Evolutionary conservation across 73 alveolate genomes (phyloP), one percentile per base, ranked within the genome.

Genomic region (Symbiodinium natans): DNA sequence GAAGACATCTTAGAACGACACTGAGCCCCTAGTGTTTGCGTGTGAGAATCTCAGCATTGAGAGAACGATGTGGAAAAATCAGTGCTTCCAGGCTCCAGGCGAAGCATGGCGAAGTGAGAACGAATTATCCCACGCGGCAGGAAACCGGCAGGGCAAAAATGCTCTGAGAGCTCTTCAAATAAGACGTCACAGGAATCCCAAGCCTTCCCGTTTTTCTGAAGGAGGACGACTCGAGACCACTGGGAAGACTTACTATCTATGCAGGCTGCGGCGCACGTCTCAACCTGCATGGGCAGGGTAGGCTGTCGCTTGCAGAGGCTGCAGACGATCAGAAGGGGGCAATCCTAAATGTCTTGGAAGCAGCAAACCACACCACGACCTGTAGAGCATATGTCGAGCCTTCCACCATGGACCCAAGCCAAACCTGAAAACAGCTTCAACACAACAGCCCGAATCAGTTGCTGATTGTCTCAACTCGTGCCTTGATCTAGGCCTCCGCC

Each of bases 121-220:
- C 38, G 38, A 27, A 63, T 63, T 63, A 63, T 7, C 77, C 77
- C 31, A 63, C 17, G 77, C 77, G 77, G 40, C 38, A 27, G 25
- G 31, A 21, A 27, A 29, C 77, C 38, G 38, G 25, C 36, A 29
- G 77, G 31, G 77, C 77, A 21, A 63, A 52, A 52, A 52, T 52
- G 68, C 77, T 63, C 77, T 63, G 77, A 63, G 77, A 63, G 77
- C 77, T 63, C 77, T 63, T 34, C 77, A 63, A 63, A 21, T 27
- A 63, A 27, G 77, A 63, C 77, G 7, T 29, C 77, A 34, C 31
- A 63, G 77, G 34, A 63, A 25, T 27, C 77, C 31, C 31, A 27
- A 63, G 34, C 38, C 77, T 25, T 63, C 75, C 77, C 34, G 31
- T 7, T 63, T 27, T 25, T 25, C 77, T 29, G 10, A 23, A 13